phyloP scores from a whole-genome alignment of 2,329 filamentous ascomycete species.

The Stachybotrys chlorohalonatus region DNA sequence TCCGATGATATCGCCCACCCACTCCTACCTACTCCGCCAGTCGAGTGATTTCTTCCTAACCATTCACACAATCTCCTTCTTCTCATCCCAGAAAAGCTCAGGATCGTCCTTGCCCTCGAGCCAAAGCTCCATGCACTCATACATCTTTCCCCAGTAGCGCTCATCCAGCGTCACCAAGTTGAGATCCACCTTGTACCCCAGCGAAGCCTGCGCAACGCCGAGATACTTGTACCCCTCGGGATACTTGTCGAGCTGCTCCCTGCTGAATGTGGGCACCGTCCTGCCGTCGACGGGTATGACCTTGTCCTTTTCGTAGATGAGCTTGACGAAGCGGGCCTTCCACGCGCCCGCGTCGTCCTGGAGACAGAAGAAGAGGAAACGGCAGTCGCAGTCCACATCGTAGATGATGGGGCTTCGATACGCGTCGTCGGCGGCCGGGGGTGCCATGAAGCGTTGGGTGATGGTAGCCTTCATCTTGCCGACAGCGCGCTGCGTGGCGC shows the following conservation, averaged over 20 bases:
- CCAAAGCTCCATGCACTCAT: not conserved
- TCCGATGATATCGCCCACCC: too few relatives aligned
- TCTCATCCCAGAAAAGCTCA: not conserved
- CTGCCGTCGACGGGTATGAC: slow-evolving; percentile 34
- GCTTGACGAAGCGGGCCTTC: slow-evolving; percentile 35
- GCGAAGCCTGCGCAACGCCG: slow-evolving; percentile 33
- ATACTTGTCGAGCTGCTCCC: slow-evolving; percentile 26
- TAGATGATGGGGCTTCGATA: slow-evolving; percentile 17
- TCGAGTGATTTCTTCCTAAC: not conserved
- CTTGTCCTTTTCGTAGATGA: slow-evolving; percentile 42
- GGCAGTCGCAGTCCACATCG: slow-evolving; percentile 42
- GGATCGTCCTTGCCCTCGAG: not conserved
- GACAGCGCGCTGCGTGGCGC: slow-evolving; percentile 28
- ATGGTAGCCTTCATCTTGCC: slow-evolving; percentile 47
- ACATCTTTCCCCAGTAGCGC: not conserved
- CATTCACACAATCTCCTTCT: not conserved
- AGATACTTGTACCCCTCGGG: slow-evolving; percentile 38
- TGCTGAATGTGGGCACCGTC: slow-evolving; percentile 25
- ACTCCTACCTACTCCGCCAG: too few relatives aligned
- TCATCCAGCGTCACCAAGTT: slow-evolving; percentile 1
- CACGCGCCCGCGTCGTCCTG: slow-evolving; percentile 17
- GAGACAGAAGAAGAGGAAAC: slow-evolving; percentile 37
- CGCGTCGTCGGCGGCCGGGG: not conserved
- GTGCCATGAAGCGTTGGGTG: slow-evolving; percentile 34
- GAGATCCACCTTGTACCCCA: slow-evolving; percentile 31